A percentile compares a stretch with the other conserved stretches of the same genome.
phyloP scores from a whole-genome alignment of 805 yeast species.

The Lipomyces orientalis region DNA sequence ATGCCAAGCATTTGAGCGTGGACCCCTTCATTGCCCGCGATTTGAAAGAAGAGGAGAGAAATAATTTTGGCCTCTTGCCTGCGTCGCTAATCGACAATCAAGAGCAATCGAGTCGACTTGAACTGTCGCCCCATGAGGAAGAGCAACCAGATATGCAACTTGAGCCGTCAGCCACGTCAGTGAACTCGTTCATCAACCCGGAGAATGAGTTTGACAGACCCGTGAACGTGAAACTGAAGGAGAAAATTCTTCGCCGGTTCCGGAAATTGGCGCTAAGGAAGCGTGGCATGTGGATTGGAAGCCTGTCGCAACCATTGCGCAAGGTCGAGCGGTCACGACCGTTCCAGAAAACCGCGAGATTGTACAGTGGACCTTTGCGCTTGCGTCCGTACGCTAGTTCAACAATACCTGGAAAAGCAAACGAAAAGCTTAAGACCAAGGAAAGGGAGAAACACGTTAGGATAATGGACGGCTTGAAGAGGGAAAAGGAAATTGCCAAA shows the following conservation, averaged over 20 bases:
- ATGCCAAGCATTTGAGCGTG: neutral
- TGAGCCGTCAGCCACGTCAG: neutral
- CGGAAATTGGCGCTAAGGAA: neutral
- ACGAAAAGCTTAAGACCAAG: neutral
- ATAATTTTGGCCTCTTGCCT: neutral
- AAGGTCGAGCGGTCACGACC: neutral
- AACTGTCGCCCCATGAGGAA: neutral
- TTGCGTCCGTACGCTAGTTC: neutral
- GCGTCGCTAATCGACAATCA: neutral
- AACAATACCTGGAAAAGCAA: neutral
- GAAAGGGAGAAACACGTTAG: neutral
- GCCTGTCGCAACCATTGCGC: neutral
- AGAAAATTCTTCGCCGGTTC: neutral
- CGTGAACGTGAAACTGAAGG: neutral
- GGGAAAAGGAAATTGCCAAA: neutral
- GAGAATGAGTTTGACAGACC: neutral
- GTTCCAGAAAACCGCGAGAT: neutral
- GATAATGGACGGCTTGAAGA: neutral
- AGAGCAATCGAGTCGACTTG: neutral
- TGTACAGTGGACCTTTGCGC: neutral
- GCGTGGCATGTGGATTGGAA: neutral
- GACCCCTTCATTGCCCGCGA: neutral
- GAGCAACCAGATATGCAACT: neutral
- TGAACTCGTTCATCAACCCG: neutral
- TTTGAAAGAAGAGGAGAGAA: neutral